phyloP scores from a whole-genome alignment of 2,329 filamentous ascomycete genomes.

The Trichophyton simii region DNA sequence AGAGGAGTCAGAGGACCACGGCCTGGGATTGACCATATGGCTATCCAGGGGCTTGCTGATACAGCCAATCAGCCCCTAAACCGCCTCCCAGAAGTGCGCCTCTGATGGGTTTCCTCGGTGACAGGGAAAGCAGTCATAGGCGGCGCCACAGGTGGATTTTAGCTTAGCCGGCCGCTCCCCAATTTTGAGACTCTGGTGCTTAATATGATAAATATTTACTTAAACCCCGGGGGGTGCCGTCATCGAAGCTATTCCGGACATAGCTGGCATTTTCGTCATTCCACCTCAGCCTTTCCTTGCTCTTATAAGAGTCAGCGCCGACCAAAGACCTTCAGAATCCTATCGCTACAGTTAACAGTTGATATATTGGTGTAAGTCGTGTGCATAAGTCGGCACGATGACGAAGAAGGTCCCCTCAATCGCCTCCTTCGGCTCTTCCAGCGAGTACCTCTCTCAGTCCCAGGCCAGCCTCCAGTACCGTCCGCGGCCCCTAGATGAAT shows the following conservation, averaged over 20 bases:
- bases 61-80: neutral
- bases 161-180: neutral
- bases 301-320: neutral
- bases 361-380: neutral
- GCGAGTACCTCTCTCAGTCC: neutral
- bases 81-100: neutral
- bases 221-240: neutral
- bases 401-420: neutral
- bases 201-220: neutral
- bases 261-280: neutral
- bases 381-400: neutral
- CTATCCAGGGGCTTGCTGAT: neutral
- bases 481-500: neutral
- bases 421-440: neutral
- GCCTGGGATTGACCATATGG: neutral
- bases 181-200: neutral
- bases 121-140: neutral
- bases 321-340: neutral
- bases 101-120: neutral
- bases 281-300: neutral
- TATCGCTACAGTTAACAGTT: neutral
- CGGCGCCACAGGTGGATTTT: neutral
- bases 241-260: neutral
- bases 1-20: neutral
- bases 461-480: neutral